Base-by-base conservation (phyloP, 140 eudicot genomes). In the Cichorium intybus region DNA sequence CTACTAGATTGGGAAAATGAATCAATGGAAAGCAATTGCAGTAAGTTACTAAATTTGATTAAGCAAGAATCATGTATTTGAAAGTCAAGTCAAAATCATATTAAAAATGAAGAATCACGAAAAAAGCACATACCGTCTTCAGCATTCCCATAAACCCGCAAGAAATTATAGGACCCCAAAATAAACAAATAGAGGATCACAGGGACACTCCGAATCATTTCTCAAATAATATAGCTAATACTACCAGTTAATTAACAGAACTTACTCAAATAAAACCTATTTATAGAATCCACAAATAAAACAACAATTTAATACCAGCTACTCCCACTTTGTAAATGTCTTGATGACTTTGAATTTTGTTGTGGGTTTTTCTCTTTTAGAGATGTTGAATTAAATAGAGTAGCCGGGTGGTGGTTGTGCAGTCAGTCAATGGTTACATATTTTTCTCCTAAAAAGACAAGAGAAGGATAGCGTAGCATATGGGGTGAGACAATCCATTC, bases 81-180 rank as follows among this genome's bases (percentile, higher is more conserved):
- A 51, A n/a, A n/a, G n/a, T n/a, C n/a, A n/a, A n/a, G n/a, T n/a
- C n/a, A n/a, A n/a, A n/a, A n/a, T n/a, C n/a, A n/a, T 10, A 5
- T 12, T 26, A 14, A n/a, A n/a, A 55, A 56, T 26, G 23, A 56
- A 14, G 35, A 55, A 43, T 22, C 35, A 45, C 14, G 54, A 46
- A 12, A 9, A 11, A 24, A 50, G 8, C 24, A 48, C 79, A 60
- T 39, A 87, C 90, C n/a, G n/a, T n/a, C 95, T 85, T 85, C 89
- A 24, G 65, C 75, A 79, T 88, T 88, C 34, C 77, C 81, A 55
- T 65, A 66, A 60, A 67, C 87, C 37, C 29, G 59, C 9, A 57
- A 65, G 15, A 84, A 66, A 52, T 39, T 56, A 64, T 47, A 64
- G 9, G 72, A 46, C 39, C 82, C 58, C 46, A 81, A 57, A 76